phyloP scores from a whole-genome alignment of 768 basidiomycete species.

The Lactifluus pinguis region DNA sequence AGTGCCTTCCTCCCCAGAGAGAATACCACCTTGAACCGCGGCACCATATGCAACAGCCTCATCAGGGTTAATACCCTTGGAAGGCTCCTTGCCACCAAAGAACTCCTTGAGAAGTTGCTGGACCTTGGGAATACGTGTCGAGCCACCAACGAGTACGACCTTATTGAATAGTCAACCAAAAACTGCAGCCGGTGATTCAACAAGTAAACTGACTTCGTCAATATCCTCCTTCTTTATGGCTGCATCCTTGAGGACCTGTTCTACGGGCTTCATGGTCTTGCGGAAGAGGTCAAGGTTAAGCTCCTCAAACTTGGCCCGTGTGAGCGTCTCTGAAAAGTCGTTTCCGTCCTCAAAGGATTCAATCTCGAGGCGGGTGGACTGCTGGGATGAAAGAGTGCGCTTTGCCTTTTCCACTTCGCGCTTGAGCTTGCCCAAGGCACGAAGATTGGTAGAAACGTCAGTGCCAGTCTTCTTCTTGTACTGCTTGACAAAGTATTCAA shows the following conservation, averaged over 20 bases:
- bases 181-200: background rate
- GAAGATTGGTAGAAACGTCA: conserved; percentile 39
- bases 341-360: conserved; percentile 94
- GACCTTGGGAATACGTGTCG: conserved; percentile 99
- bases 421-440: conserved; percentile 50
- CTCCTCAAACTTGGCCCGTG: conserved; percentile 98
- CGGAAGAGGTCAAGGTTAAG: conserved; percentile 98
- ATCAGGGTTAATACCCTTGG: conserved; percentile 98
- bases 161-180: conserved; percentile 18
- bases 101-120: conserved; percentile 97
- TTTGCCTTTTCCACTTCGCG: conserved; percentile 43
- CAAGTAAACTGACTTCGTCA: conserved; percentile 53
- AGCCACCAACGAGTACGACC: conserved; percentile 92
- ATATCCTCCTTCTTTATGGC: conserved; percentile 97
- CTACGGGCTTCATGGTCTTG: conserved; percentile 99
- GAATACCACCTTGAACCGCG: conserved; percentile 96
- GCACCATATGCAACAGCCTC: conserved; percentile 99
- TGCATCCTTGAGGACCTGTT: conserved; percentile 97
- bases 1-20: conserved; percentile 88
- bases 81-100: conserved; percentile 90
- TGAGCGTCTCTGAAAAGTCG: conserved; percentile 95
- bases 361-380: conserved; percentile 87
- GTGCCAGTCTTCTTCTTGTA: conserved; percentile 45
- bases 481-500: conserved; percentile 48
- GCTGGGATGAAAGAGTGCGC: conserved; percentile 77